Evolutionary conservation across 257 asterid genomes (phyloP), one percentile per base, ranked within the genome.

Genomic region (Eucommia ulmoides): DNA sequence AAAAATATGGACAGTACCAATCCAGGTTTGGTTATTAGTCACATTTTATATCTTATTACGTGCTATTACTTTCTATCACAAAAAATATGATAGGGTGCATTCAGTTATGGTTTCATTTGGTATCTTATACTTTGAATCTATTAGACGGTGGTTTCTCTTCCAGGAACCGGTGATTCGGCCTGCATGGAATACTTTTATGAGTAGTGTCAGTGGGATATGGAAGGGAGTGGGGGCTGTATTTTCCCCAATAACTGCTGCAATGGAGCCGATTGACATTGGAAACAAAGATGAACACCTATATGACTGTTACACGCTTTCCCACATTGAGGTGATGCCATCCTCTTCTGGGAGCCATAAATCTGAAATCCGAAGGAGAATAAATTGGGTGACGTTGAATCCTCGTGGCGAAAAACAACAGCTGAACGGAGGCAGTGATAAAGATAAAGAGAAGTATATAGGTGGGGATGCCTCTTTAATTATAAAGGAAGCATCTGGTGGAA

Each of bases 181-280:
- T 23, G 74, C 83, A 24, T 91, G 96, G 98, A 61, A 77, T 70
- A 91, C 98, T 45, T 91, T 91, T 67, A 55, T 78, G 24, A 91
- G 94, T 68, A 91, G 98, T 65, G 74, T 91, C 52, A 86, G 96
- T 67, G 98, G 98, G 33, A 67, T 86, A 63, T 91, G 98, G 98
- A 91, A 82, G 81, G 98, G 98, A 60, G 92, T 86, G 55, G 98
- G 98, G 61, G 96, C 98, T 24, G 95, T 83, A 7, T 91, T 78
- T 77, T 91, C 96, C 56, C 89, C 98, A 26, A 68, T 75, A 54
- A 91, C 96, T 44, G 96, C 96, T 33, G 93, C 77, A 65, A 91
- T 91, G 95, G 98, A 91, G 82, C 96, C 98, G 19, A 62, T 91
- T 41, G 98, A 77, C 35, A 49, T 81, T 52, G 98, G 93, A 51